phyloP scores from a whole-genome alignment of 306 rosid genomes.

The Betula pendula region DNA sequence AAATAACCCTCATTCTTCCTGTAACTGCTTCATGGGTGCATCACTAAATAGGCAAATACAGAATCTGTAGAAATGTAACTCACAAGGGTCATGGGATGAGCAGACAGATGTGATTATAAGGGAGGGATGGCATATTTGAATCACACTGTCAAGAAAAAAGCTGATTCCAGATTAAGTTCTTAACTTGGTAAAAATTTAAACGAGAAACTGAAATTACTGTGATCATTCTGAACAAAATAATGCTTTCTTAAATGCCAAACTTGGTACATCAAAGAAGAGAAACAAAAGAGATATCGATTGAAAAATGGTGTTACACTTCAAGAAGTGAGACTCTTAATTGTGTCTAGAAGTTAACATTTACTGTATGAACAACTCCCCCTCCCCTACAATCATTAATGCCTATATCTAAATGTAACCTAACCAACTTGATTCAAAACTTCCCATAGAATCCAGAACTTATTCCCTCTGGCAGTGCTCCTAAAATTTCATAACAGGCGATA shows the following conservation, averaged over 20 bases:
- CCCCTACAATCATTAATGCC: slow-evolving; percentile 45
- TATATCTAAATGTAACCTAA: slow-evolving; percentile 47
- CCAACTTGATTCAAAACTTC: slow-evolving; percentile 29
- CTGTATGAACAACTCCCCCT: slow-evolving; percentile 43
- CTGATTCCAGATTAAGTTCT: background rate
- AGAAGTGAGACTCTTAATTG: slow-evolving; percentile 38
- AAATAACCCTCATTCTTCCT: no score
- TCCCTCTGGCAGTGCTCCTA: slow-evolving; percentile 31
- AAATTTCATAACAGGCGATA: slow-evolving; percentile 32
- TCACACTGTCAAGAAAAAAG: background rate
- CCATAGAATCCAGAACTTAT: slow-evolving; percentile 39
- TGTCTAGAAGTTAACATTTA: slow-evolving; percentile 39
- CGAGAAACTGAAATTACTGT: background rate
- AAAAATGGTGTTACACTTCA: slow-evolving; percentile 35
- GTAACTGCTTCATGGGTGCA: background rate
- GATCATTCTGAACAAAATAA: slow-evolving; percentile 23
- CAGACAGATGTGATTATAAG: background rate
- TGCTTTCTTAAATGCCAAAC: slow-evolving; percentile 21
- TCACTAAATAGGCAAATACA: background rate
- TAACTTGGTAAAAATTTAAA: background rate
- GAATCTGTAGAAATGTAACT: background rate
- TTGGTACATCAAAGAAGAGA: slow-evolving; percentile 18
- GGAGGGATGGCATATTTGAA: background rate
- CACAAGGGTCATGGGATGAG: background rate
- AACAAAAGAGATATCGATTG: slow-evolving; percentile 24